Evolutionary conservation across 192 early-diverging fungal genomes (phyloP), one percentile per base, ranked within the genome.

Genomic region (Backusella tarrabulga): DNA sequence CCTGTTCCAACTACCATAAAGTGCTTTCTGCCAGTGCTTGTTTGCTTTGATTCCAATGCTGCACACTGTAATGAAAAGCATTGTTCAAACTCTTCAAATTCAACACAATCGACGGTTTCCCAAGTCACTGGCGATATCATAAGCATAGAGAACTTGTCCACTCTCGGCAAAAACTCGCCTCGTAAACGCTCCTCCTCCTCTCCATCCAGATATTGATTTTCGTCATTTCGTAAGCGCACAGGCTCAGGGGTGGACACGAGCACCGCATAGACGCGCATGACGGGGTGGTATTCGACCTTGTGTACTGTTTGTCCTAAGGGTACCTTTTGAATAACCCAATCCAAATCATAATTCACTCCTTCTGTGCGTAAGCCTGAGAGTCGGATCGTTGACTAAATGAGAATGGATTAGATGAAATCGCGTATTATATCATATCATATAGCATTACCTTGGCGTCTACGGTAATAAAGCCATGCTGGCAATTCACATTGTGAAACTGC

Each of bases 91-190:
- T 90, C 91, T 34, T 92, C 91, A 76, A 99, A 85, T 36, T 75
- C 76, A 38, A 87, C 90, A 79, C 84, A 80, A 77, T 98, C 97
- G 0, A 97, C 94, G 14, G 93, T 96, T 76, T 98, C 96, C 95
- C 95, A 98, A 19, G 96, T 97, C 0, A 96, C 90, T 1, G 97
- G 96, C 19, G 97, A 98, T 15, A 99, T 87, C 60, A 99, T 85
- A 67, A 97, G 94, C 41, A 99, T 72, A 6, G 87, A 88, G 79
- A 90, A 96, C 19, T 84, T 81, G 14, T 90, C 85, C 42, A 88
- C 82, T 15, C 77, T 74, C 17, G 97, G 95, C 4, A 87, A 81
- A 77, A 92, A 90, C 6, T 82, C 89, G 36, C 71, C 68, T 68
- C 68, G 76, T 21, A 73, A 70, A 26, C 71, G 72, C 68, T 66